A percentile compares a stretch with the other conserved stretches of the same genome.
Evolutionary conservation across 257 asterid genomes (phyloP).

Genomic region (Solanum arcanum): DNA sequence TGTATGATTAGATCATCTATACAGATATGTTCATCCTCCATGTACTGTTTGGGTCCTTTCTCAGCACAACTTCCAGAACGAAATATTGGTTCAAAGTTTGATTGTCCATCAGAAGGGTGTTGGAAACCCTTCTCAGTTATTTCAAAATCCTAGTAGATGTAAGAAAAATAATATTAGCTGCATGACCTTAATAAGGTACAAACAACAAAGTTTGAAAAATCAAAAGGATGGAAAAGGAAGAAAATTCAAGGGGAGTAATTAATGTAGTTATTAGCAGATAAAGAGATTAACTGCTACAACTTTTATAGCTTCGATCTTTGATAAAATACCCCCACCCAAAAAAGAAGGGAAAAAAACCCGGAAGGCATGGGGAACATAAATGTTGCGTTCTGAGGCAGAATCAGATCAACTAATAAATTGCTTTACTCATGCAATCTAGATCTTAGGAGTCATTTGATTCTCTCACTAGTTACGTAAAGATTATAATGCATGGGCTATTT

Average conservation of each 20-base stretch:
- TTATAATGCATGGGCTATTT: not conserved
- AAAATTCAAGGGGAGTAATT: not conserved
- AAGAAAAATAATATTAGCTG: not conserved
- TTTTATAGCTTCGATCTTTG: not conserved
- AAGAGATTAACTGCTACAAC: not conserved
- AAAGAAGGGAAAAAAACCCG: not conserved
- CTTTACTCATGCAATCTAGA: not conserved
- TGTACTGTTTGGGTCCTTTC: slow-evolving; percentile 81
- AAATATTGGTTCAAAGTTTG: slow-evolving; percentile 51
- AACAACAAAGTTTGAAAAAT: not conserved
- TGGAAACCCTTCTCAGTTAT: slow-evolving; percentile 15
- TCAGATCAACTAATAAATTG: not conserved
- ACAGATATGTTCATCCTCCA: slow-evolving; percentile 93
- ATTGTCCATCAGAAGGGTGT: slow-evolving; percentile 41
- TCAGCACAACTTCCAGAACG: slow-evolving; percentile 94
- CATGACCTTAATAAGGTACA: not conserved
- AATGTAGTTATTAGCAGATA: not conserved
- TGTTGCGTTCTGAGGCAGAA: not conserved
- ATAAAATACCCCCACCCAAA: not conserved
- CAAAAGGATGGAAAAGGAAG: not conserved
- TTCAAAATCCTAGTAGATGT: slow-evolving; percentile 39
- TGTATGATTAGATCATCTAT: slow-evolving; percentile 61
- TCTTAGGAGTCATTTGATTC: not conserved
- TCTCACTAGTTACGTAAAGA: not conserved
- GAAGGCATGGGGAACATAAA: not conserved